Evolutionary conservation across 139 green algal species (phyloP).

Genomic region (Chlamydomonas applanata): DNA sequence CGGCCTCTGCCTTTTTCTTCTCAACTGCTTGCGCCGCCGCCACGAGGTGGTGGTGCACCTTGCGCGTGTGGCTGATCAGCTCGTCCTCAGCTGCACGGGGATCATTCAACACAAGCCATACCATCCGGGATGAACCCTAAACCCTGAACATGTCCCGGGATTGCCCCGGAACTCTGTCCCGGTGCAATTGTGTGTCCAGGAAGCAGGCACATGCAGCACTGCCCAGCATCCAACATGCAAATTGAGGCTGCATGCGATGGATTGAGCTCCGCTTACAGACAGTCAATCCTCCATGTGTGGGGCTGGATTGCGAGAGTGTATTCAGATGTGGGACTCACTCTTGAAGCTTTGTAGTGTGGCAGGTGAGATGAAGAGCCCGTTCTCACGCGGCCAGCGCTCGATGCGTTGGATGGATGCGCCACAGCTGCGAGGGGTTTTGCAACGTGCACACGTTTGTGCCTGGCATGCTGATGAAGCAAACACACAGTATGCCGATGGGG

Average conservation of each 20-base stretch:
- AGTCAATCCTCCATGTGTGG: background rate
- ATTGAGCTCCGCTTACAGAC: background rate
- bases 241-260: background rate
- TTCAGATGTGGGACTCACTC: conserved; percentile 44
- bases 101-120: no score
- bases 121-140: background rate
- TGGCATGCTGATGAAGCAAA: no score
- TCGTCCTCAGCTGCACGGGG: conserved; percentile 56
- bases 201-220: background rate
- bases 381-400: conserved; percentile 50
- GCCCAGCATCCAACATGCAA: background rate
- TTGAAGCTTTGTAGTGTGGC: conserved; percentile 64
- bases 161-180: no score
- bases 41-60: conserved; percentile 42
- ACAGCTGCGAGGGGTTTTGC: conserved; percentile 48
- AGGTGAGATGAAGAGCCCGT: conserved; percentile 66
- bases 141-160: no score
- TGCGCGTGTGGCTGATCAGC: conserved; percentile 46
- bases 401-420: conserved; percentile 48
- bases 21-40: conserved; percentile 14
- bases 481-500: no score
- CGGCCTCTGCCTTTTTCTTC: conserved; percentile 2
- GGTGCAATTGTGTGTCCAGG: no score
- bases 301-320: background rate
- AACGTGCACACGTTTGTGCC: no score